Evolutionary conservation across 1,284 basidiomycete genomes (phyloP), one percentile per base, ranked within the genome.

Genomic region (Puccinia horiana): DNA sequence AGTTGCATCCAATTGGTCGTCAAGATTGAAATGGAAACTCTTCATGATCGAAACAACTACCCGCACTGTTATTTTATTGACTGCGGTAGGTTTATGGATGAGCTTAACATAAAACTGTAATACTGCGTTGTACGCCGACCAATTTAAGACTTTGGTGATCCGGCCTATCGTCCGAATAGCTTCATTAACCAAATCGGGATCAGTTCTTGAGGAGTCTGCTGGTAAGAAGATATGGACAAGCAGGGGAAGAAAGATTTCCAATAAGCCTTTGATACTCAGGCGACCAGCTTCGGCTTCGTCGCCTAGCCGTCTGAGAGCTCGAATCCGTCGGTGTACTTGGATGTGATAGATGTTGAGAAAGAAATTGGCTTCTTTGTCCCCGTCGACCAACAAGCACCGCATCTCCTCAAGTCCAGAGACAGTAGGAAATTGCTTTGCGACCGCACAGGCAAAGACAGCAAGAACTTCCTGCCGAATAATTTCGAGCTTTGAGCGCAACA

Each of bases 261-360:
- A 89, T 58, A 98, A 88, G 0, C 92, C 93, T 52, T 89, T 90
- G 86, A 93, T 94, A 61, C 91, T 89, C 70, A 98, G 87, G 23
- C 88, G 88, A 0, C 91, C 91, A 78, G 91, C 90, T n/a, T 92
- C 90, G 80, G 92, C 92, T 79, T 92, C 90, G 72, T 98, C 94
- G 0, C 91, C 92, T 18, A 99, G 90, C 44, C 96, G 90, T 42
- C 93, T 91, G 49, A 99, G 89, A 0, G 97, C 96, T 83, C 97
- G 90, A 0, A 92, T 92, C 29, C 96, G 91, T 82, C 96, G 92
- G 87, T 99, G 96, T 5, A 93, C 88, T 88, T 99, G 97, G 76
- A 99, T 92, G 87, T 99, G 97, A 84, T 93, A 91, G 76, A 99
- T 91, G 87, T 99, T 99, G 89, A 92, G 92, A 90, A 99, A 98